A percentile compares a stretch with the other conserved stretches of the same genome.
Evolutionary conservation across 2,329 filamentous ascomycete species (phyloP).

Genomic region (Aspergillus intermedius): DNA sequence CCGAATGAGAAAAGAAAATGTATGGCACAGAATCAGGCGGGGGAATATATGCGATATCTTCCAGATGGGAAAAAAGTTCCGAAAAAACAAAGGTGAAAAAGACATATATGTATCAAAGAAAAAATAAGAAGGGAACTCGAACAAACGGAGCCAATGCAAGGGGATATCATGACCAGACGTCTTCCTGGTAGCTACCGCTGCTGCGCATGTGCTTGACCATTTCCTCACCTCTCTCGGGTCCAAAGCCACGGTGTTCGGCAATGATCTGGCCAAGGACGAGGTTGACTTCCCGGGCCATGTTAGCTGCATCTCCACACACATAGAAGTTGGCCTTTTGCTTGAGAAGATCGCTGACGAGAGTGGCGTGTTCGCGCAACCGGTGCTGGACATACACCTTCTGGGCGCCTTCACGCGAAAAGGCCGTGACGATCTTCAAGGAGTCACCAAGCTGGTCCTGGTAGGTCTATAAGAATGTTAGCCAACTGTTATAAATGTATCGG

Average conservation of each 20-base stretch:
- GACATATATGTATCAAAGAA: neutral
- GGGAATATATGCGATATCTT: slow-evolving; percentile 21
- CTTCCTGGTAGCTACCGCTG: slow-evolving; percentile 90
- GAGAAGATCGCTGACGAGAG: slow-evolving; percentile 81
- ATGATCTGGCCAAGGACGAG: slow-evolving; percentile 80
- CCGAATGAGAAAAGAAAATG: slow-evolving; percentile 4
- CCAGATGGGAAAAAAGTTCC: slow-evolving; percentile 16
- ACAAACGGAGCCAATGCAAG: slow-evolving; percentile 9
- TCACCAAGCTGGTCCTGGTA: slow-evolving; percentile 79
- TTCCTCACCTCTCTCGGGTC: slow-evolving; percentile 85
- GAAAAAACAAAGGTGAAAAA: neutral
- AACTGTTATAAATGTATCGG: slow-evolving; percentile 16
- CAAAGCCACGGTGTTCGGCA: slow-evolving; percentile 70
- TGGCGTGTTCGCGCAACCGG: slow-evolving; percentile 71
- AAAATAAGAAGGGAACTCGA: slow-evolving; percentile 10
- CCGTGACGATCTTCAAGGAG: slow-evolving; percentile 82
- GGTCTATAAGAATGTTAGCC: slow-evolving; percentile 48
- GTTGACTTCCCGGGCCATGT: slow-evolving; percentile 95
- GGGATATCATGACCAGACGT: slow-evolving; percentile 55
- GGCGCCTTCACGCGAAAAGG: slow-evolving; percentile 82
- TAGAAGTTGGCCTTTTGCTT: slow-evolving; percentile 87
- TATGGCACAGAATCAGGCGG: slow-evolving; percentile 8
- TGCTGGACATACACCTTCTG: slow-evolving; percentile 98
- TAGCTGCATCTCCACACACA: slow-evolving; percentile 93
- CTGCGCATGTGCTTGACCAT: slow-evolving; percentile 95